Conservation (phyloP, 2,329 filamentous ascomycete genomes). For the Aureobasidium lini region DNA sequence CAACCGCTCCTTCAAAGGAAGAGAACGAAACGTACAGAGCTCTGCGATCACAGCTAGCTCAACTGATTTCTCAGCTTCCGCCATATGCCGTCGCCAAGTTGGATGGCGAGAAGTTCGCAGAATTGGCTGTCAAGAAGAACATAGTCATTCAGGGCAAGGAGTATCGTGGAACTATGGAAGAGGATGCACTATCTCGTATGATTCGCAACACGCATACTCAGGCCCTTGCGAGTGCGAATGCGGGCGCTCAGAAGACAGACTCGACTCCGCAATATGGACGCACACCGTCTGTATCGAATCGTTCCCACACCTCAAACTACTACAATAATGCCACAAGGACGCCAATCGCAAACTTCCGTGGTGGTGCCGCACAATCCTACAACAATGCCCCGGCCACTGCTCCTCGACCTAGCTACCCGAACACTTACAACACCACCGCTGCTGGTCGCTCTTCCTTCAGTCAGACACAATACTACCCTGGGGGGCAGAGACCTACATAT, state of each 20-base stretch:
- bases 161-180: conserved; percentile 73
- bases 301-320: background rate
- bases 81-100: conserved; percentile 82
- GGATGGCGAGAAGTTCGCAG: conserved; percentile 76
- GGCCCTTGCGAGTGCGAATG: conserved; percentile 20
- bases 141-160: conserved; percentile 66
- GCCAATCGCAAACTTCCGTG: conserved; percentile 22
- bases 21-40: conserved; percentile 59
- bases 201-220: conserved; percentile 32
- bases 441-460: conserved; percentile 2
- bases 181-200: conserved; percentile 55
- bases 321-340: conserved; percentile 20
- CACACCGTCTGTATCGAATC: conserved; percentile 12
- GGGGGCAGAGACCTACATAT: background rate
- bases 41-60: conserved; percentile 64
- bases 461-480: conserved; percentile 2
- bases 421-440: background rate
- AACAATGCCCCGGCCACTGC: conserved; percentile 4
- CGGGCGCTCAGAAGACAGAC: conserved; percentile 7
- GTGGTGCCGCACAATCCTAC: conserved; percentile 1
- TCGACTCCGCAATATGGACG: conserved; percentile 2
- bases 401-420: conserved; percentile 3
- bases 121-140: conserved; percentile 73
- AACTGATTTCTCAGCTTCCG: conserved; percentile 68
- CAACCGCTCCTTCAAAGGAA: conserved; percentile 56